These are phyloP conservation scores for Cyanidiococcus yangmingshanensis DNA, from an alignment of 23 red algal species.

Conservation along the genomic window DNA sequence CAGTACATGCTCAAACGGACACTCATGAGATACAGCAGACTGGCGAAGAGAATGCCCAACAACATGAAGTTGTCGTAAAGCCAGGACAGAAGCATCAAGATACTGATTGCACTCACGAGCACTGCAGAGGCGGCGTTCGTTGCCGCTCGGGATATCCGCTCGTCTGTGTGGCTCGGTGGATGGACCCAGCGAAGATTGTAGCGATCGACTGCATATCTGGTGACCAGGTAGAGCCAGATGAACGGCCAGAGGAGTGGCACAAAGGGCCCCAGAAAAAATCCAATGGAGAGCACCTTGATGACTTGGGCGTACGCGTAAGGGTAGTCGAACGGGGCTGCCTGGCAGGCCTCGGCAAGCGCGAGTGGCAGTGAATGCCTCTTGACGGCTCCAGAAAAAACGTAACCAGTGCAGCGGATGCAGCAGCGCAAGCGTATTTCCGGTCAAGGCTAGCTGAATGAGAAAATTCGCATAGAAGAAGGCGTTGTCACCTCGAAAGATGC, in stretches of 20 bases:
- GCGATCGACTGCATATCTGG: conserved; percentile 71
- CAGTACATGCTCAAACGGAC: not conserved
- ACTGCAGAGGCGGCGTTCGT: conserved; percentile 37
- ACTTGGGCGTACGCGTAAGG: conserved; percentile 78
- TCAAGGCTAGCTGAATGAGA: conserved; percentile 83
- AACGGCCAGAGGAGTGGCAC: conserved; percentile 90
- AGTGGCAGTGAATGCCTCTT: conserved; percentile 51
- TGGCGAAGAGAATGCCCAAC: not conserved
- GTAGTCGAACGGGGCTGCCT: conserved; percentile 75
- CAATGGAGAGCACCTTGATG: conserved; percentile 83
- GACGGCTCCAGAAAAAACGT: conserved; percentile 45
- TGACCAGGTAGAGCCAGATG: conserved; percentile 65
- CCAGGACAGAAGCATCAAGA: not conserved
- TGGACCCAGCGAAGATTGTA: conserved; percentile 78
- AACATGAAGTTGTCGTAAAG: not conserved
- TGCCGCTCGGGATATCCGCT: conserved; percentile 43
- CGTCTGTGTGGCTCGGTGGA: conserved; percentile 66
- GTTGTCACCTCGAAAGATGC: conserved; percentile 80
- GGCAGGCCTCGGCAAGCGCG: conserved; percentile 64
- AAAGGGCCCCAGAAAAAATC: conserved; percentile 81
- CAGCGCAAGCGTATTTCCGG: conserved; percentile 62
- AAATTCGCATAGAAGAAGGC: conserved; percentile 90
- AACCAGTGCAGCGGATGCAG: conserved; percentile 47
- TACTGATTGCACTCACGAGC: not conserved
- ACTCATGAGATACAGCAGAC: not conserved